phyloP scores from a whole-genome alignment of 352 stramenopile genomes.

The Pelagophyceae sp. region DNA sequence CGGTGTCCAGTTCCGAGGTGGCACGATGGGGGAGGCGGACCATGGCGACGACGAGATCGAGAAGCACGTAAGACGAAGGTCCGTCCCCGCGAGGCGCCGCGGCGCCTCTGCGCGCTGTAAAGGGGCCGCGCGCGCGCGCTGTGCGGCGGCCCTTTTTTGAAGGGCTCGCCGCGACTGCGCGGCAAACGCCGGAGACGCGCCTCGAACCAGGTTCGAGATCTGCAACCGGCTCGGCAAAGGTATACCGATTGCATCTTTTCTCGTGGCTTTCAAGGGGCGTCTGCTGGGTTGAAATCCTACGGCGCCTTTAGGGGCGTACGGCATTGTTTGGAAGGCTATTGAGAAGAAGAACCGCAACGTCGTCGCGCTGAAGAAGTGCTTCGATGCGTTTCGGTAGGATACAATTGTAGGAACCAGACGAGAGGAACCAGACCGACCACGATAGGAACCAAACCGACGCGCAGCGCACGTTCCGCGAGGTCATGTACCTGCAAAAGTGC shows the following conservation, averaged over 20 bases:
- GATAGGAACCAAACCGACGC: conserved; percentile 74
- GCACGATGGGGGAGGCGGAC: too few relatives aligned
- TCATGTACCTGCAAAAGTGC: conserved; percentile 92
- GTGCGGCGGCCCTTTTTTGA: too few relatives aligned
- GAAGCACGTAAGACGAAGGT: conserved; percentile 78
- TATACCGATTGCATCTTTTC: neutral
- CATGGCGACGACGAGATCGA: conserved; percentile 76
- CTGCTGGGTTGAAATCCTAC: neutral
- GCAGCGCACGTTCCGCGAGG: conserved; percentile 85
- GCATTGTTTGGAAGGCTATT: conserved; percentile 91
- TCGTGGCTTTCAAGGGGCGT: neutral
- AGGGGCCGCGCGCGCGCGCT: too few relatives aligned
- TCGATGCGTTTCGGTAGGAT: conserved; percentile 75
- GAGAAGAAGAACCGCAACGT: conserved; percentile 76
- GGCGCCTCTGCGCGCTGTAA: too few relatives aligned
- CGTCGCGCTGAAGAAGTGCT: conserved; percentile 91
- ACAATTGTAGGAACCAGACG: neutral
- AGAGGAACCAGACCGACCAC: neutral
- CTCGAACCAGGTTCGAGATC: conserved; percentile 86
- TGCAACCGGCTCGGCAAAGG: conserved; percentile 83
- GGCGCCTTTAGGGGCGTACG: conserved; percentile 62
- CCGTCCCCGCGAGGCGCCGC: too few relatives aligned
- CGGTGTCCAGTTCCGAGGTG: too few relatives aligned
- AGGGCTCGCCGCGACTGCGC: too few relatives aligned
- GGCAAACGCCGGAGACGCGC: too few relatives aligned